phyloP scores from a whole-genome alignment of 2,329 filamentous ascomycete species.

The Epichloe gansuensis region DNA sequence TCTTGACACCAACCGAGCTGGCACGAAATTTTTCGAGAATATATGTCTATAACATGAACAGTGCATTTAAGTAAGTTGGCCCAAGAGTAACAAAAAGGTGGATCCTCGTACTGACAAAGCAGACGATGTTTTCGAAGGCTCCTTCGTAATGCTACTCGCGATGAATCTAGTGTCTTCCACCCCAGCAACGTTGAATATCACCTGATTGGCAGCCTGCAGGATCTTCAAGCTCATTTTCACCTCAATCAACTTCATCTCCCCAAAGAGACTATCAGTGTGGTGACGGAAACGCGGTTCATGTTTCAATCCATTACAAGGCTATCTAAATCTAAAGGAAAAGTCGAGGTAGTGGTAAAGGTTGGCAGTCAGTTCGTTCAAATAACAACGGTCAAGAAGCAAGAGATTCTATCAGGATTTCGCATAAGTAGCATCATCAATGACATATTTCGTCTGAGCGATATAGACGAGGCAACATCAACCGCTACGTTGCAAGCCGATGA shows the following conservation, averaged over 20 bases:
- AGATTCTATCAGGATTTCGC: conserved; percentile 48
- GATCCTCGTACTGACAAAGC: neutral
- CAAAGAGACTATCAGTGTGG: conserved; percentile 56
- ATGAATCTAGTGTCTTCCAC: conserved; percentile 46
- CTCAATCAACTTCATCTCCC: conserved; percentile 53
- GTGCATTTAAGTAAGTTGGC: conserved; percentile 42
- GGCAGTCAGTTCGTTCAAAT: conserved; percentile 59
- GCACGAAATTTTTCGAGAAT: conserved; percentile 45
- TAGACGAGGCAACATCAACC: conserved; percentile 49
- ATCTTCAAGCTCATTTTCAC: conserved; percentile 54
- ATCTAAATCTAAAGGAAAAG: conserved; percentile 57
- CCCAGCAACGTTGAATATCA: conserved; percentile 54
- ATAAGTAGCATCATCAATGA: conserved; percentile 55
- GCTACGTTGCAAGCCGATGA: conserved; percentile 48
- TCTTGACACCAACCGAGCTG: conserved; percentile 49
- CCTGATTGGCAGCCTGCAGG: conserved; percentile 50
- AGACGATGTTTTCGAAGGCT: conserved; percentile 52
- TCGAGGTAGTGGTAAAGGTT: conserved; percentile 56
- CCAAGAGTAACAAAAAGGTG: too few relatives aligned
- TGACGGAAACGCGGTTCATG: conserved; percentile 51
- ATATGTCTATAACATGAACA: conserved; percentile 65
- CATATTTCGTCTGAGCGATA: conserved; percentile 53
- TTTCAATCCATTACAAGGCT: conserved; percentile 53
- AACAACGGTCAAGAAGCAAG: conserved; percentile 55
- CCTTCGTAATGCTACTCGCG: conserved; percentile 47